Evolutionary conservation across 1,284 basidiomycete species (phyloP).

Genomic region (Coniferiporia sulphurascens): DNA sequence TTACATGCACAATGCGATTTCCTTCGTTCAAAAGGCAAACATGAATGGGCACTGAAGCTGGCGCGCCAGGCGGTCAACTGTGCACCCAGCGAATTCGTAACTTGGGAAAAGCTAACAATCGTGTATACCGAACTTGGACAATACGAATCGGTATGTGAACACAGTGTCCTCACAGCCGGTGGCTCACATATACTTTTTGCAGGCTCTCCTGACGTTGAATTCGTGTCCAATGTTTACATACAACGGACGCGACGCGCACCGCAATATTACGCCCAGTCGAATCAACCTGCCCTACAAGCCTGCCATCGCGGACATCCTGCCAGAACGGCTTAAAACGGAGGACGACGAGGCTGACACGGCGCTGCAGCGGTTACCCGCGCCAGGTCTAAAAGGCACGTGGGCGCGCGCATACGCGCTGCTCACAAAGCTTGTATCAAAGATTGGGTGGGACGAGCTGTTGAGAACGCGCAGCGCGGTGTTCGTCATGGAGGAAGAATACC

Average conservation of each 20-base stretch:
- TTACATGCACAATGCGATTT: constrained; percentile 96
- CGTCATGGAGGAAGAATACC: constrained; percentile 99
- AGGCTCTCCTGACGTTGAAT: constrained; percentile 91
- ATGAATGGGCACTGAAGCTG: constrained; percentile 88
- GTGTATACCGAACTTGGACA: constrained; percentile 88
- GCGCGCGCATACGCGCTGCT: constrained; percentile 90
- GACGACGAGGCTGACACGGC: constrained; percentile 94
- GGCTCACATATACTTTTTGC: neutral
- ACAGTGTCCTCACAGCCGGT: neutral
- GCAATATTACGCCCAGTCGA: constrained; percentile 76
- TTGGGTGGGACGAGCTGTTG: constrained; percentile 98
- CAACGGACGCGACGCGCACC: constrained; percentile 93
- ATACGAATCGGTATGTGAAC: constrained; percentile 63
- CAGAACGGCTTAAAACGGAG: constrained; percentile 65
- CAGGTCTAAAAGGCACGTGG: constrained; percentile 93
- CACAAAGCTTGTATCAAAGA: constrained; percentile 84
- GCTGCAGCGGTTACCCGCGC: constrained; percentile 88
- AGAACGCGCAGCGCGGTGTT: constrained; percentile 93
- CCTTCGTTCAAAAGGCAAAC: constrained; percentile 76
- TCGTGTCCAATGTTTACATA: constrained; percentile 99
- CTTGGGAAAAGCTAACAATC: constrained; percentile 97
- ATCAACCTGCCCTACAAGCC: constrained; percentile 86
- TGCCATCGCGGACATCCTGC: constrained; percentile 79
- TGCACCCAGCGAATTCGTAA: constrained; percentile 96
- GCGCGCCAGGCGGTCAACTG: constrained; percentile 96